Base-by-base conservation (phyloP, 108 stramenopile species). In the Craspedostauros australis region DNA sequence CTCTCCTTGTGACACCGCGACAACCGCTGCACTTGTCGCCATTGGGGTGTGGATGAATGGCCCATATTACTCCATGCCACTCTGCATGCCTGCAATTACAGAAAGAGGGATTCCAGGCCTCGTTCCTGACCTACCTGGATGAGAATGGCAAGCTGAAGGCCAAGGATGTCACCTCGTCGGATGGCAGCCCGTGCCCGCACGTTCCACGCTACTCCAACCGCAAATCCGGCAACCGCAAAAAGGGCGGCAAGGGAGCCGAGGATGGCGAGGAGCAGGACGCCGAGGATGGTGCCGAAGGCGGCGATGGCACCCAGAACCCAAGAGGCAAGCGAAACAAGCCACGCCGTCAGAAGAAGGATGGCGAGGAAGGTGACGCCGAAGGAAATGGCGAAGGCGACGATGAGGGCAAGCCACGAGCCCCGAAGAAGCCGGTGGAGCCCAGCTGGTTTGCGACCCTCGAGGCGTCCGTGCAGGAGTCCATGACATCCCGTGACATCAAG, bases 121-220 rank as follows among this genome's bases (percentile, higher is more conserved):
- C 84, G 55, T 89, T 85, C 54, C 77, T 78, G 42, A 58, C 85
- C 11, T 68, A 61, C n/a, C 64, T 77, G 38, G 87, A 89, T 57
- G 81, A 80, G 20, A 66, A 78, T 48, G 87, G 87, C 18, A 84
- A 82, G 52, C 68, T 57, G 18, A 84, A 78, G 33, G 83, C 83
- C n/a, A 64, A 73, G 25, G 76, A 70, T 29, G 83, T 89, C 23
- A 84, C 80, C 21, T 59, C 67, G 36, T 72, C 69, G 1, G 87
- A 77, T 53, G 87, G 87, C 40, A 67, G 73, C 8, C 64, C 78
- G 33, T 75, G 75, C 51, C 64, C 54, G 34, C 34, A 36, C 12
- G 34, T 36, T 12, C 34, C 12, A 36, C 12, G 34, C 34, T 12
- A 12, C 12, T 9, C 12, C 12, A 12, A 36, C n/a, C n/a, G n/a